Evolutionary conservation across 2,329 filamentous ascomycete genomes (phyloP).

Genomic region (Sporothrix humicola): DNA sequence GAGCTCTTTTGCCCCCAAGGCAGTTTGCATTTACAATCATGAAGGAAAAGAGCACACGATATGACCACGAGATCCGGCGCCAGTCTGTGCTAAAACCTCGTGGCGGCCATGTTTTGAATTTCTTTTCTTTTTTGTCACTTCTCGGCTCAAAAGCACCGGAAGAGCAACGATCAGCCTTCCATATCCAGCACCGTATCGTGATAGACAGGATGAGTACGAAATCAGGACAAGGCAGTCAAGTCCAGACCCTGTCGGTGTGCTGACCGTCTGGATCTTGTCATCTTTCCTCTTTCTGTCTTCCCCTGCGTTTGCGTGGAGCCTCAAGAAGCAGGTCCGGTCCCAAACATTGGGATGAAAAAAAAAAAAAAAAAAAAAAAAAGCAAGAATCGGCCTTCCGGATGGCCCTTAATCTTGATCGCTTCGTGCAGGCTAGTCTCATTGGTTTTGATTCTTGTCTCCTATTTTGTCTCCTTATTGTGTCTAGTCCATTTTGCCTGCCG

Average conservation of each 20-base stretch:
- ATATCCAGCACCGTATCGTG: background rate
- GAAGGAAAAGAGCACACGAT: background rate
- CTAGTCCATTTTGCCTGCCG: background rate
- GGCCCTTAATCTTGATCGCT: background rate
- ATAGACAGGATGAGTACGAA: background rate
- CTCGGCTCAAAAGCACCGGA: too few relatives aligned
- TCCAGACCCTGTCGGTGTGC: background rate
- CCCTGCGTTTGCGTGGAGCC: constrained; percentile 4
- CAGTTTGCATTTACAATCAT: background rate
- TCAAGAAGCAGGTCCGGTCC: background rate
- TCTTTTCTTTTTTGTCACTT: background rate
- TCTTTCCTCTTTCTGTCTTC: background rate
- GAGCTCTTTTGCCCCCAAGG: background rate
- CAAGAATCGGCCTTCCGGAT: too few relatives aligned
- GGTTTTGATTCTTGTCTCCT: background rate
- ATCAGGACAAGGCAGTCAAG: background rate
- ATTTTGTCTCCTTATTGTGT: background rate
- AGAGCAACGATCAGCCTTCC: constrained; percentile 7
- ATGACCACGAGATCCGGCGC: background rate
- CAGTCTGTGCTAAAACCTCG: background rate
- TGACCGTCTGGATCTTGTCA: background rate
- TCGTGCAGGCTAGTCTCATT: background rate
- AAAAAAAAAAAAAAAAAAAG: too few relatives aligned
- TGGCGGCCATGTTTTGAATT: constrained; percentile 23
- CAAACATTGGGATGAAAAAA: background rate